Percentiles rank a stretch among this genome's conserved stretches.
Conservation (phyloP, 306 rosid species). For the Purshia tridentata region DNA sequence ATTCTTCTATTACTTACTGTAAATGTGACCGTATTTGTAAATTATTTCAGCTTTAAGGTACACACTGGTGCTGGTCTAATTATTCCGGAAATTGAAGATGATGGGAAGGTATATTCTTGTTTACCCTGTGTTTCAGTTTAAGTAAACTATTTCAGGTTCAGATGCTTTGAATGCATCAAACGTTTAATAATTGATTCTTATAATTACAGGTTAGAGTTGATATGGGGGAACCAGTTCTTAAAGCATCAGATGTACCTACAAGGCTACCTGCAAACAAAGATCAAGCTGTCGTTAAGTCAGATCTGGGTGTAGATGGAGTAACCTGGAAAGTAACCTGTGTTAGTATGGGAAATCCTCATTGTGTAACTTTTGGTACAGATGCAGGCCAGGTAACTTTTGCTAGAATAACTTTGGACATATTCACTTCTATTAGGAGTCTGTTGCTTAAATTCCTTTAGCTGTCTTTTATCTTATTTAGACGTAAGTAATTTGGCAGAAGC, state of each 20-base stretch:
- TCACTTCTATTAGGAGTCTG: slow-evolving; percentile 1
- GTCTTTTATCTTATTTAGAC: background rate
- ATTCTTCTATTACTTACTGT: background rate
- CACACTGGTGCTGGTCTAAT: slow-evolving; percentile 94
- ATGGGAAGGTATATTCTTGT: slow-evolving; percentile 54
- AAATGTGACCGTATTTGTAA: background rate
- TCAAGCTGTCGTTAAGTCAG: slow-evolving; percentile 61
- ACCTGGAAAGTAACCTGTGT: slow-evolving; percentile 93
- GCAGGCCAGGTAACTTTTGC: slow-evolving; percentile 54
- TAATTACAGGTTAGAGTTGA: slow-evolving; percentile 81
- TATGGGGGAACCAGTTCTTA: slow-evolving; percentile 93
- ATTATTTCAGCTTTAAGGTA: slow-evolving; percentile 59
- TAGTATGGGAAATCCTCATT: slow-evolving; percentile 98
- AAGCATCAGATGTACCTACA: slow-evolving; percentile 82
- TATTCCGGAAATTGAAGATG: slow-evolving; percentile 80
- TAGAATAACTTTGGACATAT: background rate
- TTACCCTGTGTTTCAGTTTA: slow-evolving; percentile 12
- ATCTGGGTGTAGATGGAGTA: slow-evolving; percentile 66
- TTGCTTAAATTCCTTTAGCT: background rate
- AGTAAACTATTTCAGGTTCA: slow-evolving; percentile 11
- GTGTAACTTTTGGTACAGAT: slow-evolving; percentile 64
- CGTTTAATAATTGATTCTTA: slow-evolving; percentile 9
- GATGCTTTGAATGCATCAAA: slow-evolving; percentile 9
- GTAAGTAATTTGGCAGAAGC: slow-evolving; percentile 2
- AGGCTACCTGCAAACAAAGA: slow-evolving; percentile 57